Evolutionary conservation across 257 asterid genomes (phyloP), one percentile per base, ranked within the genome.

Genomic region (Jacaranda mimosifolia): DNA sequence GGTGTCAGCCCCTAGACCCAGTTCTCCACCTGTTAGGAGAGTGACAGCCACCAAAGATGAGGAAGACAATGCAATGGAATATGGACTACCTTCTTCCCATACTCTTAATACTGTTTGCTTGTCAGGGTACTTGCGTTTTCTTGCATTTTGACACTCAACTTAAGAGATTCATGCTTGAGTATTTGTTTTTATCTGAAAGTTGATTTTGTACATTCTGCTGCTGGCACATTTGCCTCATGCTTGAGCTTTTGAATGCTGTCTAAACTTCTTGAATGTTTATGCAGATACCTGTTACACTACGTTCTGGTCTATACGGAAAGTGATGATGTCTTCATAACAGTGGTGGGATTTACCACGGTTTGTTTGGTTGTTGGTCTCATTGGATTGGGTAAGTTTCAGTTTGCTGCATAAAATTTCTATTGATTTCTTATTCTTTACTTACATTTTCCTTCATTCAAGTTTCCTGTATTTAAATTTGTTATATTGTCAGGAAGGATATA

Each of bases 31-130:
- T 66, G 93, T 95, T 69, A 85, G 93, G 85, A 87, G 98, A 88
- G 73, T 93, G 70, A 96, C 97, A 3, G 88, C 95, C 66, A 90
- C 96, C 36, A 73, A 87, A 79, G 99, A 93, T 60, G 97, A 91
- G 86, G 89, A 86, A 81, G 97, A 91, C 53, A 93, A 93, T 86
- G 97, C 97, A 18, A 78, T 93, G 90, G 97, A 93, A 88, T 93
- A 93, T 67, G 97, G 97, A 75, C 83, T 96, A 32, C 98, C 97
- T 78, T 93, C 99, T 66, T 93, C 99, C 0, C 98, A 92, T 84
- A 96, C 98, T 74, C 97, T 93, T 72, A 96, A 96, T 84, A 96
- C 98, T 52, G 86, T 93, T 63, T 96, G 99, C 92, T 85, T 93
- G 51, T 88, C 98, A 6, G 99, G 98, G 99, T 96, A 91, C 7